A percentile compares a stretch with the other conserved stretches of the same genome.
These are phyloP conservation scores for Fomitopsis schrenkii DNA, from an alignment of 1,284 basidiomycete genomes.

Conservation along the genomic window DNA sequence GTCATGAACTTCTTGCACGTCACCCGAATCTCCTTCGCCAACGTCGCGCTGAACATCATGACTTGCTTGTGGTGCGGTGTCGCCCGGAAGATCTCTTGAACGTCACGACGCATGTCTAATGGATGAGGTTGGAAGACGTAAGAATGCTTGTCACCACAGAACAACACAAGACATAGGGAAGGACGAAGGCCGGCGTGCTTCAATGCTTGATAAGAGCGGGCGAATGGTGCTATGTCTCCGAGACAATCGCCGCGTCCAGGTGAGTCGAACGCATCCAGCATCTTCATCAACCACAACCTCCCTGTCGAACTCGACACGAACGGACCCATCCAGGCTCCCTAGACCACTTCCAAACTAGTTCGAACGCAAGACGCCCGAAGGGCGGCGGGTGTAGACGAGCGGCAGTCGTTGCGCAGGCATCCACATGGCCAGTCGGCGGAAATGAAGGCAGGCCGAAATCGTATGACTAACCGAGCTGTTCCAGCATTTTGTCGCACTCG, in stretches of 20 bases:
- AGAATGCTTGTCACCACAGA: slow-evolving; percentile 52
- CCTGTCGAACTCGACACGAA: slow-evolving; percentile 15
- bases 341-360: slow-evolving; percentile 25
- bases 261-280: slow-evolving; percentile 11
- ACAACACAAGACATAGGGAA: slow-evolving; percentile 15
- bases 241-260: slow-evolving; percentile 6
- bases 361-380: slow-evolving; percentile 40
- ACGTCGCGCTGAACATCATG: slow-evolving; percentile 99
- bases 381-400: slow-evolving; percentile 46
- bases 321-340: slow-evolving; percentile 14
- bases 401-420: slow-evolving; percentile 41
- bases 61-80: slow-evolving; percentile 99
- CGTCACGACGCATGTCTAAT: slow-evolving; percentile 99
- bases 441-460: slow-evolving; percentile 41
- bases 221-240: slow-evolving; percentile 8
- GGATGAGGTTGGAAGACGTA: slow-evolving; percentile 47
- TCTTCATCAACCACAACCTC: slow-evolving; percentile 11
- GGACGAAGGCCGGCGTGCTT: slow-evolving; percentile 12
- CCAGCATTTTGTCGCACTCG: slow-evolving; percentile 99
- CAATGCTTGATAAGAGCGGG: slow-evolving; percentile 10
- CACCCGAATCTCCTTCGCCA: slow-evolving; percentile 94
- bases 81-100: slow-evolving; percentile 99
- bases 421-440: slow-evolving; percentile 29
- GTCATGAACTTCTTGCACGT: slow-evolving; percentile 99
- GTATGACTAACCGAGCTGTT: slow-evolving; percentile 98